Conservation (phyloP, 2,329 filamentous ascomycete species). For the Aspergillus quadrilineatus region DNA sequence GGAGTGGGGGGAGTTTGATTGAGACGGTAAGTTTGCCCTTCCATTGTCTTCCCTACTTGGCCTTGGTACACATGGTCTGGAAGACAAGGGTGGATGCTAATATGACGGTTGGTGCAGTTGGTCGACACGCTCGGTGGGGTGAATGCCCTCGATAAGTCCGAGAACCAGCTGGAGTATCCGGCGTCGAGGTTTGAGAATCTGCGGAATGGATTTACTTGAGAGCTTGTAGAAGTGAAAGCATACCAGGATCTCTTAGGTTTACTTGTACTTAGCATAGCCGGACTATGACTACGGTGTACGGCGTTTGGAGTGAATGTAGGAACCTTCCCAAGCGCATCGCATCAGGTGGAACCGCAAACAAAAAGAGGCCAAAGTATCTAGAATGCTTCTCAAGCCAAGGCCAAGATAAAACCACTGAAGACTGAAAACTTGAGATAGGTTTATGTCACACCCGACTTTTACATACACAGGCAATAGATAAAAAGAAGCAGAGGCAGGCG, state of each 20-base stretch:
- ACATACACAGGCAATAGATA: background rate
- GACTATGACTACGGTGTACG: too few relatives aligned
- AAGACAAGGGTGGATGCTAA: background rate
- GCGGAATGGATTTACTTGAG: constrained; percentile 4
- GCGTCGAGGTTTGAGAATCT: constrained; percentile 15
- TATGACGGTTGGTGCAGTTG: background rate
- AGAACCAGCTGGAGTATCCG: constrained; percentile 16
- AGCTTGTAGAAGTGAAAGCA: background rate
- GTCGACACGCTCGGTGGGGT: constrained; percentile 9
- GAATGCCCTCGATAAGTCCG: constrained; percentile 1
- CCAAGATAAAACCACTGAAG: background rate
- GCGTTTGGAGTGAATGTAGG: too few relatives aligned
- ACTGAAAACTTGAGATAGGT: too few relatives aligned
- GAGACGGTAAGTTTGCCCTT: constrained; percentile 42
- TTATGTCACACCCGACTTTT: background rate
- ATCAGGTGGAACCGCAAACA: too few relatives aligned
- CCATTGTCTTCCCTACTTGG: background rate
- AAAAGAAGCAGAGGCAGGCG: background rate
- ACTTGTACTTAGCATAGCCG: too few relatives aligned
- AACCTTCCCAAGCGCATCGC: too few relatives aligned
- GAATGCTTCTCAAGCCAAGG: too few relatives aligned
- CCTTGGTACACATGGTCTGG: background rate
- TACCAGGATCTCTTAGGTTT: too few relatives aligned
- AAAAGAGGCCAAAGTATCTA: too few relatives aligned
- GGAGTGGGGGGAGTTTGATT: constrained; percentile 63